Evolutionary conservation across 768 basidiomycete species (phyloP).

Genomic region (Boletus coccyginus): DNA sequence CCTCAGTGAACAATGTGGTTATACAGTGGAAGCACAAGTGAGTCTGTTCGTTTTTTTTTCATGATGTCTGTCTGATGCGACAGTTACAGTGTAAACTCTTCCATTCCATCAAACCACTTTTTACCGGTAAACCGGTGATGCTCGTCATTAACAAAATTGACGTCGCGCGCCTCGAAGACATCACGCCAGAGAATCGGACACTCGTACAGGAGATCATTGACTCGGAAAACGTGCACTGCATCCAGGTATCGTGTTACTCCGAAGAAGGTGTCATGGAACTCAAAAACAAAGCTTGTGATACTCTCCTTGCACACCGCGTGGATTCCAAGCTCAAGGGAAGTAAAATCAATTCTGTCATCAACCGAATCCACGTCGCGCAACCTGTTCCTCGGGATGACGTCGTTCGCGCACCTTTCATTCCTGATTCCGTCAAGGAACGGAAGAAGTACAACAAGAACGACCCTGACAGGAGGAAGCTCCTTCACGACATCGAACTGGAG

Average conservation of each 20-base stretch:
- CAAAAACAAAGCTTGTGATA: conserved; percentile 94
- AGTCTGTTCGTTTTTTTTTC: conserved; percentile 20
- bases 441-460: conserved; percentile 87
- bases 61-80: not conserved
- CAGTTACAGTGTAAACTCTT: conserved; percentile 85
- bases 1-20: conserved; percentile 96
- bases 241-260: conserved; percentile 91
- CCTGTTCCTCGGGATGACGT: conserved; percentile 91
- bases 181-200: conserved; percentile 68
- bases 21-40: conserved; percentile 94
- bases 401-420: conserved; percentile 84
- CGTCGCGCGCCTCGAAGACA: conserved; percentile 83
- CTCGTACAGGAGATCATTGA: conserved; percentile 88
- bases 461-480: conserved; percentile 68
- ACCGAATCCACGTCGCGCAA: conserved; percentile 93
- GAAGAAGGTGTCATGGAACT: conserved; percentile 98
- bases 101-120: conserved; percentile 98
- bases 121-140: conserved; percentile 87
- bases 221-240: conserved; percentile 62
- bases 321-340: conserved; percentile 91
- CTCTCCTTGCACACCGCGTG: conserved; percentile 91
- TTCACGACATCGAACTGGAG: conserved; percentile 80
- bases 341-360: conserved; percentile 89
- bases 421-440: conserved; percentile 73
- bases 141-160: conserved; percentile 99